Evolutionary conservation across 2,329 filamentous ascomycete genomes (phyloP).

Genomic region (Trichoderma pleuroti): DNA sequence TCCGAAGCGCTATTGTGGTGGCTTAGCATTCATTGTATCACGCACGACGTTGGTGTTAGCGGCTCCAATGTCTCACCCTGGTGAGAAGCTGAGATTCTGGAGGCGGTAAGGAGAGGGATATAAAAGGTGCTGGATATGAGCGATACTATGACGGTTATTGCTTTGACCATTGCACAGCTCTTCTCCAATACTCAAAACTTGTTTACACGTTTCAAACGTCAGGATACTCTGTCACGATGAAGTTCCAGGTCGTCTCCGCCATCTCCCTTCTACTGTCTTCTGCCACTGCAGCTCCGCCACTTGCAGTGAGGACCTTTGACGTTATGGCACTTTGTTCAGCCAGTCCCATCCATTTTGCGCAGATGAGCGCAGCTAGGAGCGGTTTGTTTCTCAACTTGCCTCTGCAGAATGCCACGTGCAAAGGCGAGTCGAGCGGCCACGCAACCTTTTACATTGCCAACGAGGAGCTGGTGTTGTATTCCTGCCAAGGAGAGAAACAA

Average conservation of each 20-base stretch:
- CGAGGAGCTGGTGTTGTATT: conserved; percentile 47
- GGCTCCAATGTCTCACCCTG: neutral
- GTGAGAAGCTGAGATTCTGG: neutral
- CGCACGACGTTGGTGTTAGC: neutral
- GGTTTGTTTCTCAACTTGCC: conserved; percentile 44
- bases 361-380: conserved; percentile 43
- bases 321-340: conserved; percentile 47
- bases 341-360: conserved; percentile 45
- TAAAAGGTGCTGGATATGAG: neutral
- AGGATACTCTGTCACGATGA: neutral
- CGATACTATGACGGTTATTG: neutral
- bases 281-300: neutral
- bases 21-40: neutral
- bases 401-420: conserved; percentile 48
- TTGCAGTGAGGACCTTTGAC: neutral
- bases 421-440: conserved; percentile 35
- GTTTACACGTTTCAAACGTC: neutral
- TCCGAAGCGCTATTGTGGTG: neutral
- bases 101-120: neutral
- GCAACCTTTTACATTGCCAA: conserved; percentile 51
- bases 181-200: neutral
- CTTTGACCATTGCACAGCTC: neutral
- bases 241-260: neutral
- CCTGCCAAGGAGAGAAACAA: conserved; percentile 41
- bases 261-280: neutral